A percentile compares a stretch with the other conserved stretches of the same genome.
These are phyloP conservation scores for Gynochthodes officinalis DNA, from an alignment of 257 asterid genomes.

Conservation along the genomic window DNA sequence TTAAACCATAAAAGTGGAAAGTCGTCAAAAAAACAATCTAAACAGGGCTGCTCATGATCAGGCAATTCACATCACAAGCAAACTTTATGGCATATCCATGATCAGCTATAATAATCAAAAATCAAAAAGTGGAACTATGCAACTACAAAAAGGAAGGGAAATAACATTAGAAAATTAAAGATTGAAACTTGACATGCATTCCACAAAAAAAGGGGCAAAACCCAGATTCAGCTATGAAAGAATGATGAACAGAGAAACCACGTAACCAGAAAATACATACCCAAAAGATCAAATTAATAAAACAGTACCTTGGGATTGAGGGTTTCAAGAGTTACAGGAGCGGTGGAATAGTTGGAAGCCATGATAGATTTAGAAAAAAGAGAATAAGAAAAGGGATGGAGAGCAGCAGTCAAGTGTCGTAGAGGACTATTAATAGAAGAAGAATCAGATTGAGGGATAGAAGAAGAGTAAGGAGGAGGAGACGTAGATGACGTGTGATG, in stretches of 20 bases:
- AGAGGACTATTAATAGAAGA: slow-evolving; percentile 5
- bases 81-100: not conserved
- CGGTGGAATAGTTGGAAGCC: slow-evolving; percentile 42
- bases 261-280: not conserved
- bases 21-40: not conserved
- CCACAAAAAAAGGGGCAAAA: not conserved
- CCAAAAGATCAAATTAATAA: not conserved
- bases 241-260: not conserved
- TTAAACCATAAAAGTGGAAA: not conserved
- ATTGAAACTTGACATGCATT: not conserved
- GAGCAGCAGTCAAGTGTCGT: slow-evolving; percentile 26
- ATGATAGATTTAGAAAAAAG: slow-evolving; percentile 20
- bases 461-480: not conserved
- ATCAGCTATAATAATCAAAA: not conserved
- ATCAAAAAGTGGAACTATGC: not conserved
- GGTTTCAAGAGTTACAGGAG: slow-evolving; percentile 37
- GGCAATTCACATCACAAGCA: not conserved
- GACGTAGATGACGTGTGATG: not conserved
- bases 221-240: slow-evolving; percentile 11
- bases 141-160: not conserved
- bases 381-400: slow-evolving; percentile 9
- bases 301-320: slow-evolving; percentile 21
- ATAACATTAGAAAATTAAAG: not conserved
- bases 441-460: not conserved
- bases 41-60: not conserved